Evolutionary conservation across 371 early-diverging fungal species (phyloP).

Genomic region (Syncephalis fuscata): DNA sequence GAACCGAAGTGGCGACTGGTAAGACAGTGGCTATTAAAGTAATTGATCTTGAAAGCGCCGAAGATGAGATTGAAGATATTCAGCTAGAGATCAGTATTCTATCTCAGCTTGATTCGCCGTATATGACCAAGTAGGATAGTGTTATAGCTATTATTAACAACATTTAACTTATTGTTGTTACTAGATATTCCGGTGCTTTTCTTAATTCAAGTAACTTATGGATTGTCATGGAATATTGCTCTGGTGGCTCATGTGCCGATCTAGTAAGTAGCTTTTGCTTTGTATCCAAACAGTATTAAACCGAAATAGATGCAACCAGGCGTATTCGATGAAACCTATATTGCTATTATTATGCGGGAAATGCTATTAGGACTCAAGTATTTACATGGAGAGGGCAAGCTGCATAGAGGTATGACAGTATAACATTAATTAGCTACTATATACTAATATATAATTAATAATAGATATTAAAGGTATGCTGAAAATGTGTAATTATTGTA

Average conservation of each 20-base stretch:
- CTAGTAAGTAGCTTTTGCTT: slow-evolving; percentile 27
- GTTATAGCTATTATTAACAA: neutral
- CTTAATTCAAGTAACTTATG: slow-evolving; percentile 70
- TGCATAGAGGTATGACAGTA: slow-evolving; percentile 84
- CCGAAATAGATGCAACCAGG: slow-evolving; percentile 56
- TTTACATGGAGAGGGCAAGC: slow-evolving; percentile 81
- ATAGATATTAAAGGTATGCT: slow-evolving; percentile 51
- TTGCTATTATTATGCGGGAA: slow-evolving; percentile 85
- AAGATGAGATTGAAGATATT: slow-evolving; percentile 97
- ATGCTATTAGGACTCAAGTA: slow-evolving; percentile 85
- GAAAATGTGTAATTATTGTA: neutral
- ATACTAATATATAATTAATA: neutral
- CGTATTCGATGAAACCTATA: slow-evolving; percentile 66
- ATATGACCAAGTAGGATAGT: slow-evolving; percentile 61
- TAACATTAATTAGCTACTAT: too few species aligned
- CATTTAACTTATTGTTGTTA: slow-evolving; percentile 1
- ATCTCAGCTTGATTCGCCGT: slow-evolving; percentile 81
- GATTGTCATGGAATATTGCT: slow-evolving; percentile 91
- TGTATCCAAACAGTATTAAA: neutral
- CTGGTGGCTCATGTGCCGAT: slow-evolving; percentile 84
- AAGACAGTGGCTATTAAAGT: slow-evolving; percentile 83
- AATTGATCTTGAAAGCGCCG: slow-evolving; percentile 83
- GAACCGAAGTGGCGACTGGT: slow-evolving; percentile 55
- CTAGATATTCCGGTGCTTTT: slow-evolving; percentile 63
- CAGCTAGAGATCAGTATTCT: slow-evolving; percentile 92